Conservation (phyloP, 2,329 filamentous ascomycete species). For the Leptographium lundbergii region DNA sequence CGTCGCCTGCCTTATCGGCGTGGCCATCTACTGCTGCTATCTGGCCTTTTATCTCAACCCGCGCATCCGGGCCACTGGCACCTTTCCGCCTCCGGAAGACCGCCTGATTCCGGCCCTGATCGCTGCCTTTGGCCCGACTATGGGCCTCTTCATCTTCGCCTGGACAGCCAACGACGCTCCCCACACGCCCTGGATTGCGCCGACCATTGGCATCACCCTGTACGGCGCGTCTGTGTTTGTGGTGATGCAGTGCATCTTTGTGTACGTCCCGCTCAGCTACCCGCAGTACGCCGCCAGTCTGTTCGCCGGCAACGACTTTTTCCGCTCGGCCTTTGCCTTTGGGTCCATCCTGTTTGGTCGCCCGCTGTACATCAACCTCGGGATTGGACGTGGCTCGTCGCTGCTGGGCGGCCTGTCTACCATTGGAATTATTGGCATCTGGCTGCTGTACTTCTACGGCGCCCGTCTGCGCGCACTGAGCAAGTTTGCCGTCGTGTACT, state of each 20-base stretch:
- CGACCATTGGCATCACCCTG: conserved; percentile 43
- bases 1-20: conserved; percentile 41
- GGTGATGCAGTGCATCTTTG: conserved; percentile 47
- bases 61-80: conserved; percentile 32
- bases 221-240: conserved; percentile 40
- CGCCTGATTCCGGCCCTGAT: conserved; percentile 42
- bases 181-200: conserved; percentile 40
- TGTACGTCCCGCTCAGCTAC: conserved; percentile 45
- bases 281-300: conserved; percentile 44
- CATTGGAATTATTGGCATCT: conserved; percentile 46
- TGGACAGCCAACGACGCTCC: conserved; percentile 37
- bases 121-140: conserved; percentile 37
- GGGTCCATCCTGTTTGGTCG: conserved; percentile 47
- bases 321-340: conserved; percentile 44
- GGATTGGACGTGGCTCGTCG: conserved; percentile 43
- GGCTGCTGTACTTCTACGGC: conserved; percentile 44
- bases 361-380: conserved; percentile 46
- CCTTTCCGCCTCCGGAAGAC: conserved; percentile 36
- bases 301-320: conserved; percentile 50
- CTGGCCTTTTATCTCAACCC: conserved; percentile 38
- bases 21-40: conserved; percentile 36
- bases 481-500: conserved; percentile 34
- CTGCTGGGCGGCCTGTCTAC: conserved; percentile 42
- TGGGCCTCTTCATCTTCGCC: conserved; percentile 49
- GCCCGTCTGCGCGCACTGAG: conserved; percentile 40